These are phyloP conservation scores for Thermomyces lanuginosus DNA, from an alignment of 2,329 filamentous ascomycete species.

Conservation along the genomic window DNA sequence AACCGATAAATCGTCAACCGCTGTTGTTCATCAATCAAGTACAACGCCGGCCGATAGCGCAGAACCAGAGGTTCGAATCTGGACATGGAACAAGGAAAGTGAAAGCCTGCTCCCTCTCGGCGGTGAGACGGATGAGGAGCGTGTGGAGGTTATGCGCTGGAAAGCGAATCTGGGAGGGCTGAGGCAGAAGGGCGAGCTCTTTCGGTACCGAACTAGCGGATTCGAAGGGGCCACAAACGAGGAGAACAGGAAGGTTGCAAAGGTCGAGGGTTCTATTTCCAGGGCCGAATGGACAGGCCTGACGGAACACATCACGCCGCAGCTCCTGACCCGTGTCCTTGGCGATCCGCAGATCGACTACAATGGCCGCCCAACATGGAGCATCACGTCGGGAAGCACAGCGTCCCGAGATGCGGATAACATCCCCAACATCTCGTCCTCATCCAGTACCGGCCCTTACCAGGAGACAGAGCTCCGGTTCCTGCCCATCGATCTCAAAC, in stretches of 20 bases:
- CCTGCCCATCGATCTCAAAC: slow-evolving; percentile 43
- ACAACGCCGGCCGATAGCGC: slow-evolving; percentile 9
- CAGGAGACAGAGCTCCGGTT: slow-evolving; percentile 32
- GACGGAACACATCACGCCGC: slow-evolving; percentile 34
- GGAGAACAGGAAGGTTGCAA: no score
- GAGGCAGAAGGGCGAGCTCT: slow-evolving; percentile 35
- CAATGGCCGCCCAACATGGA: slow-evolving; percentile 34
- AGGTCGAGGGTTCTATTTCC: no score
- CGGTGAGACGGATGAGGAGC: slow-evolving; percentile 17
- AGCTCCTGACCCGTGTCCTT: slow-evolving; percentile 35
- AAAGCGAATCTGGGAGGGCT: slow-evolving; percentile 40
- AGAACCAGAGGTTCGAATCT: slow-evolving; percentile 32
- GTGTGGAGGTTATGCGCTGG: slow-evolving; percentile 35
- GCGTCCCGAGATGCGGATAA: slow-evolving; percentile 40
- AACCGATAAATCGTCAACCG: no score
- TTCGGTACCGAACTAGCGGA: slow-evolving; percentile 19
- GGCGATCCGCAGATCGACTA: slow-evolving; percentile 22
- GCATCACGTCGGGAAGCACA: slow-evolving; percentile 41
- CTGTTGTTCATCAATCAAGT: no score
- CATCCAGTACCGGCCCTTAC: slow-evolving; percentile 6
- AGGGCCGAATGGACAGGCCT: slow-evolving; percentile 40
- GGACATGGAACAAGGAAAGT: slow-evolving; percentile 35
- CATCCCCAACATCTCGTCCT: slow-evolving; percentile 39
- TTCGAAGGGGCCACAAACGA: slow-evolving; percentile 11
- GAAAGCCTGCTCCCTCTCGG: slow-evolving; percentile 22